Conservation (phyloP, 2,329 filamentous ascomycete species). For the Trichophyton simii region DNA sequence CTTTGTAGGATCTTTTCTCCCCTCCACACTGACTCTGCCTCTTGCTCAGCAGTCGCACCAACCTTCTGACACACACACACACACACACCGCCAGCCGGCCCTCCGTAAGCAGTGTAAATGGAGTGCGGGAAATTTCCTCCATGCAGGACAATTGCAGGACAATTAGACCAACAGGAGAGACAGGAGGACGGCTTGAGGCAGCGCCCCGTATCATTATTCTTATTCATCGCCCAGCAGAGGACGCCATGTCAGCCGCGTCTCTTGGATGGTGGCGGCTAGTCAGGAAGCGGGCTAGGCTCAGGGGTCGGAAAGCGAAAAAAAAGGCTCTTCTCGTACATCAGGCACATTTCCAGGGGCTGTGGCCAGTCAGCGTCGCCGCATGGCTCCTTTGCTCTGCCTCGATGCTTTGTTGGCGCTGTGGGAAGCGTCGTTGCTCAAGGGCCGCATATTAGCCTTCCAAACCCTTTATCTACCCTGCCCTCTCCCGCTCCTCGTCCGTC, state of each 20-base stretch:
- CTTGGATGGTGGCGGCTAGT: neutral
- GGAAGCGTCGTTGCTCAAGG: neutral
- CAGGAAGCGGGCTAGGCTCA: neutral
- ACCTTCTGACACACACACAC: neutral
- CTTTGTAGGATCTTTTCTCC: neutral
- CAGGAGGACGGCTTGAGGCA: neutral
- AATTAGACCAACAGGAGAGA: neutral
- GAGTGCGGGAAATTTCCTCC: neutral
- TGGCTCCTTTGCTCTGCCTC: neutral
- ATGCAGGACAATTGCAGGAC: neutral
- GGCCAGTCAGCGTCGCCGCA: neutral
- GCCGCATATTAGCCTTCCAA: neutral
- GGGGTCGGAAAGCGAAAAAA: neutral
- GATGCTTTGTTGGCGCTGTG: neutral
- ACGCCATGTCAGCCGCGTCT: neutral
- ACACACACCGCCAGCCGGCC: neutral
- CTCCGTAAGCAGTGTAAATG: neutral
- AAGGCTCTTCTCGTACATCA: neutral
- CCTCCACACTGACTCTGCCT: neutral
- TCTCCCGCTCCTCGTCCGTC: neutral
- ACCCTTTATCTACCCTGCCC: conserved; percentile 1
- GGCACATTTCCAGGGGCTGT: neutral
- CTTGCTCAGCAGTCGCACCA: neutral
- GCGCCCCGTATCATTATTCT: no score
- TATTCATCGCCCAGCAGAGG: neutral